Conservation (phyloP, 2,329 filamentous ascomycete species). For the Fusarium secorum region DNA sequence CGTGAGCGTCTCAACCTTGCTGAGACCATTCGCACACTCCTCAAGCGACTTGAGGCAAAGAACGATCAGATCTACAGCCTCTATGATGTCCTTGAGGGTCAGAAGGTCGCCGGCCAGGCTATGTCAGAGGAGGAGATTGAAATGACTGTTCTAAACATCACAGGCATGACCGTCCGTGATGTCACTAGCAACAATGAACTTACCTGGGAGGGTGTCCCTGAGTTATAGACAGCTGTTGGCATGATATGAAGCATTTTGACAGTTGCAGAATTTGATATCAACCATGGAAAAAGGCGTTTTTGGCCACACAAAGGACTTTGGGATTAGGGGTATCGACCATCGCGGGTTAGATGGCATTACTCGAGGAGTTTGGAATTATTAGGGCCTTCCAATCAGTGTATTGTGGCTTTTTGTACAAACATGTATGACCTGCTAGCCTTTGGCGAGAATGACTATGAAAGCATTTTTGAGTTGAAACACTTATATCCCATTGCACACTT, state of each 20-base stretch:
- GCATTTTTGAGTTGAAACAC: slow-evolving; percentile 29
- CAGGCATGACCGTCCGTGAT: slow-evolving; percentile 55
- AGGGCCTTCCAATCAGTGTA: slow-evolving; percentile 20
- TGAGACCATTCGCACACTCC: slow-evolving; percentile 66
- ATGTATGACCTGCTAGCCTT: slow-evolving; percentile 34
- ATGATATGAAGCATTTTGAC: slow-evolving; percentile 18
- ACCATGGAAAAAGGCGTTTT: slow-evolving; percentile 39
- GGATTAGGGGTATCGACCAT: slow-evolving; percentile 26
- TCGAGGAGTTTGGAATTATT: slow-evolving; percentile 36
- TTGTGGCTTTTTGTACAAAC: slow-evolving; percentile 32
- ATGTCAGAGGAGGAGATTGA: slow-evolving; percentile 71
- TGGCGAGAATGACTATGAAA: slow-evolving; percentile 34
- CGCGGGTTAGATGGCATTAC: slow-evolving; percentile 36
- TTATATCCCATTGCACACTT: background rate
- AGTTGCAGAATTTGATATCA: slow-evolving; percentile 22
- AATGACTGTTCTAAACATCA: slow-evolving; percentile 67
- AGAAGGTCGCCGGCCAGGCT: slow-evolving; percentile 70
- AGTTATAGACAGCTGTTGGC: slow-evolving; percentile 28
- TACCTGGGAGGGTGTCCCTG: slow-evolving; percentile 53
- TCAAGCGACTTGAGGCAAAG: slow-evolving; percentile 74
- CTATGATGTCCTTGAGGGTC: slow-evolving; percentile 84
- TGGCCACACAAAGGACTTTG: slow-evolving; percentile 26
- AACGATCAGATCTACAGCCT: slow-evolving; percentile 82
- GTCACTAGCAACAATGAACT: slow-evolving; percentile 49
- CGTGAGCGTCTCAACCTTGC: slow-evolving; percentile 69